Base-by-base conservation (phyloP, 192 early-diverging fungal species). In the Mortierella hygrophila region DNA sequence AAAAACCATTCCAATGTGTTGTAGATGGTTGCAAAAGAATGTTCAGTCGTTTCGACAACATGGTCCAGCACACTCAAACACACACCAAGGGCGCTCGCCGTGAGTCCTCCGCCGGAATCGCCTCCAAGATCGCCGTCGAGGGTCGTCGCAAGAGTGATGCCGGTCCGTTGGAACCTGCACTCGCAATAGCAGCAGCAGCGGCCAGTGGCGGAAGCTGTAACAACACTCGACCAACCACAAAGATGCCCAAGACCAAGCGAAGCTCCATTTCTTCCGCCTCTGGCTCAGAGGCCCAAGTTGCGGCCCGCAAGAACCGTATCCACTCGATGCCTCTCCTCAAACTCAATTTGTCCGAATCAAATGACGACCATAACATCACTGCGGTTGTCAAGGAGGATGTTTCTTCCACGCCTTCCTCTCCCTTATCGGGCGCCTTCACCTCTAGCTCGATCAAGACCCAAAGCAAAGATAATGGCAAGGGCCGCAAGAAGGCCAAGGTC, bases 31-130 rank as follows among this genome's bases (percentile, higher is more conserved):
- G 94, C 81, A 86, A 88, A 83, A 92, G 93, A 70, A 89, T 91
- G 82, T 95, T 95, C 74, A 94, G 93, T 89, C 90, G 94, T 42
- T 95, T 94, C 72, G 94, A 95, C 80, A 95, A 95, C 63, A 95
- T 95, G 94, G 94, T 95, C 89, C 94, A 95, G 77, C 94, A 95
- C 63, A 94, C 94, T 11, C 94, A 94, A 68, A 95, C 93, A 44
- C 94, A 95, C 81, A 88, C 84, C n/a, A 86, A 86, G 23, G 84
- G 84, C 8, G 40, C 84, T 7, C 74, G 78, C 4, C 84, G 84
- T 3, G 84, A 86, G 44, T 77, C 84, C 37, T 76, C 75, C 16
- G 79, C 79, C 6, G 79, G 84, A 9, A 86, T 86, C 23, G 79
- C 78, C 23, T 73, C 68, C 70, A 86, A 86, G 63, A 86, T 85